A percentile compares a stretch with the other conserved stretches of the same genome.
Evolutionary conservation across 2,329 filamentous ascomycete genomes (phyloP).

Genomic region (Eutypella sp.): DNA sequence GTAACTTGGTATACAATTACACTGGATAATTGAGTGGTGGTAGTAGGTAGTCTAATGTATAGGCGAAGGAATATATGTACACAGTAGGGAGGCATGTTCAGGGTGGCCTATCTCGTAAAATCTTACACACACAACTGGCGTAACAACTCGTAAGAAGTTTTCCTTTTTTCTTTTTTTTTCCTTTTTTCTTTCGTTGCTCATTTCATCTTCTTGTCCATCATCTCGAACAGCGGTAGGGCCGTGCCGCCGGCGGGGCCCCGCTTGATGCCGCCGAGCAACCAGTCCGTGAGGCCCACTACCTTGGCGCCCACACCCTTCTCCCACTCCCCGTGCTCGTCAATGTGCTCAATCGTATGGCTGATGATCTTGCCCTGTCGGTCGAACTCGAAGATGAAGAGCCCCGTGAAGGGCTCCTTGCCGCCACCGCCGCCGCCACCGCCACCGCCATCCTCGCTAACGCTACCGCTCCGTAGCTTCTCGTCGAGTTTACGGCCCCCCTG

Average conservation of each 20-base stretch:
- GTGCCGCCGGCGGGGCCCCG: conserved; percentile 23
- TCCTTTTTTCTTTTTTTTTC: too few species aligned
- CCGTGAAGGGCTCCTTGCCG: conserved; percentile 74
- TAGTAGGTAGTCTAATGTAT: too few species aligned
- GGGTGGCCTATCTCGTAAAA: too few species aligned
- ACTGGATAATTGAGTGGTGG: too few species aligned
- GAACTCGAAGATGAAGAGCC: conserved; percentile 93
- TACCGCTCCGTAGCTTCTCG: conserved; percentile 28
- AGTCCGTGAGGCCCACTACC: conserved; percentile 89
- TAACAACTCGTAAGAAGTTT: too few species aligned
- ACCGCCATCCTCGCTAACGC: too few species aligned
- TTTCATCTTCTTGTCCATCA: conserved; percentile 9
- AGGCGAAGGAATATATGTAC: too few species aligned
- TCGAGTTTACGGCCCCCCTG: conserved; percentile 30
- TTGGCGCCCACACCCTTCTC: conserved; percentile 75
- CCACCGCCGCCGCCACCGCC: conserved; percentile 51
- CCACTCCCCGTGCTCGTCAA: conserved; percentile 76
- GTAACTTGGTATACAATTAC: too few species aligned
- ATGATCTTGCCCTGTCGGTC: conserved; percentile 78
- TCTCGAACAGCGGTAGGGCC: conserved; percentile 18
- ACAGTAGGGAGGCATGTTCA: too few species aligned
- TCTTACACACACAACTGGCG: too few species aligned
- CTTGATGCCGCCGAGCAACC: conserved; percentile 76
- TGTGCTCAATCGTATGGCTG: conserved; percentile 91
- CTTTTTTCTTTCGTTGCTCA: neutral